A percentile compares a stretch with the other conserved stretches of the same genome.
These are phyloP conservation scores for Nitzschia putrida DNA, from an alignment of 108 stramenopile species.

Conservation along the genomic window DNA sequence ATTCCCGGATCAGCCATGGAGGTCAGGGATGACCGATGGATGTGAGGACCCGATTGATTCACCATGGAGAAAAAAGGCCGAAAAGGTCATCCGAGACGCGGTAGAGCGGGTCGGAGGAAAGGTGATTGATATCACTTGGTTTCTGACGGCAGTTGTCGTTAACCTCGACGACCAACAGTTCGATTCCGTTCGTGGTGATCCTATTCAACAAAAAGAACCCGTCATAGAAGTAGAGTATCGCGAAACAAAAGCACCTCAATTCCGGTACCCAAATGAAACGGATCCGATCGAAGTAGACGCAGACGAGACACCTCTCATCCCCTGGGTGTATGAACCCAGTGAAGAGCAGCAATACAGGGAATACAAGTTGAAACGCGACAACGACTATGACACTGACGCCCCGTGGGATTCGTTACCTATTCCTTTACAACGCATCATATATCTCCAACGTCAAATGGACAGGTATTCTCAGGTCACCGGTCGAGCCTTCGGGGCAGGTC, in stretches of 20 bases:
- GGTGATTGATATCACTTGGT: constrained; percentile 84
- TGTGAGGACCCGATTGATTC: constrained; percentile 81
- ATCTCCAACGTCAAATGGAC: no score
- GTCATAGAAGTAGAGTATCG: constrained; percentile 47
- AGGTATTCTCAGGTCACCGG: no score
- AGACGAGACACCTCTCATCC: constrained; percentile 29
- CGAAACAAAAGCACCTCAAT: constrained; percentile 45
- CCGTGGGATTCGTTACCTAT: no score
- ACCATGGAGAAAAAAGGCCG: constrained; percentile 72
- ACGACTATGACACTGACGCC: no score
- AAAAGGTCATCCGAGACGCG: constrained; percentile 60
- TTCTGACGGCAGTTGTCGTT: constrained; percentile 63
- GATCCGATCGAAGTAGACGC: constrained; percentile 44
- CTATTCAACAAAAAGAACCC: constrained; percentile 48
- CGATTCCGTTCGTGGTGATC: neutral
- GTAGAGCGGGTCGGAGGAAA: constrained; percentile 52
- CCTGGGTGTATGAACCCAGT: no score
- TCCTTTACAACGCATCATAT: no score
- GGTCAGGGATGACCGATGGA: constrained; percentile 72
- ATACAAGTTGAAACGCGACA: no score
- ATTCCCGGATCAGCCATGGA: constrained; percentile 83
- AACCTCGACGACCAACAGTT: constrained; percentile 32
- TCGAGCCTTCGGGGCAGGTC: no score
- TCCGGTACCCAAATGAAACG: constrained; percentile 65
- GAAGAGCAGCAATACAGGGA: no score